Conservation (phyloP, 2,329 filamentous ascomycete species). For the Xylariales sp. region DNA sequence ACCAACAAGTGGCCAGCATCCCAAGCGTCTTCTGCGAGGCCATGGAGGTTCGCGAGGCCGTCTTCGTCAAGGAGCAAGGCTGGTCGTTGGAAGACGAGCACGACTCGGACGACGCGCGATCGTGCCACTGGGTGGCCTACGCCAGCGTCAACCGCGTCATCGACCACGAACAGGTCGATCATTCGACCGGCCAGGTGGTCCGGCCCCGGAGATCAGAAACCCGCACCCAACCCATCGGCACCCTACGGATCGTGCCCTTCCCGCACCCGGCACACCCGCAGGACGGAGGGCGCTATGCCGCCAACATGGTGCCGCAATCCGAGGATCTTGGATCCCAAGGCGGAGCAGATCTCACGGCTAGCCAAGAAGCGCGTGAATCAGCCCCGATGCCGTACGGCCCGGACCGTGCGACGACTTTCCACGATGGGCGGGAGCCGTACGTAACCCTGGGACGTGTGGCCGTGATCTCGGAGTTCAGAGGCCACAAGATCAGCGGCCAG, state of each 20-base stretch:
- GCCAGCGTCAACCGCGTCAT: constrained; percentile 51
- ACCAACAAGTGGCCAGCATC: constrained; percentile 40
- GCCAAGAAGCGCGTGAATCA: constrained; percentile 20
- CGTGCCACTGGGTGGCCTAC: constrained; percentile 88
- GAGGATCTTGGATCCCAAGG: constrained; percentile 5
- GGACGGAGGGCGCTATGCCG: constrained; percentile 43
- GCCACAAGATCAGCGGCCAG: constrained; percentile 57
- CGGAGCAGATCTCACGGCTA: constrained; percentile 16
- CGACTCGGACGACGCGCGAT: constrained; percentile 73
- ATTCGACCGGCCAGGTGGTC: constrained; percentile 33
- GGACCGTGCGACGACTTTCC: constrained; percentile 45
- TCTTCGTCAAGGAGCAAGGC: constrained; percentile 58
- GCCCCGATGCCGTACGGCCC: constrained; percentile 15
- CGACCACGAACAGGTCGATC: constrained; percentile 38
- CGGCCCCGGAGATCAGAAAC: constrained; percentile 41
- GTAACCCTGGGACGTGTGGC: constrained; percentile 78
- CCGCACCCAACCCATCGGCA: constrained; percentile 58
- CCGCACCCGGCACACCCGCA: constrained; percentile 65
- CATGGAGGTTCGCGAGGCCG: constrained; percentile 56
- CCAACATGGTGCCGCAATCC: constrained; percentile 31
- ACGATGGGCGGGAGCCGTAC: constrained; percentile 67
- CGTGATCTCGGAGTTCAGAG: constrained; percentile 61
- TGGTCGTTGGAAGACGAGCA: constrained; percentile 65
- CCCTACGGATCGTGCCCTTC: constrained; percentile 76
- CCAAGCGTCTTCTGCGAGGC: constrained; percentile 57